A percentile compares a stretch with the other conserved stretches of the same genome.
phyloP scores from a whole-genome alignment of 2,329 filamentous ascomycete species.

The Cercospora sp. region DNA sequence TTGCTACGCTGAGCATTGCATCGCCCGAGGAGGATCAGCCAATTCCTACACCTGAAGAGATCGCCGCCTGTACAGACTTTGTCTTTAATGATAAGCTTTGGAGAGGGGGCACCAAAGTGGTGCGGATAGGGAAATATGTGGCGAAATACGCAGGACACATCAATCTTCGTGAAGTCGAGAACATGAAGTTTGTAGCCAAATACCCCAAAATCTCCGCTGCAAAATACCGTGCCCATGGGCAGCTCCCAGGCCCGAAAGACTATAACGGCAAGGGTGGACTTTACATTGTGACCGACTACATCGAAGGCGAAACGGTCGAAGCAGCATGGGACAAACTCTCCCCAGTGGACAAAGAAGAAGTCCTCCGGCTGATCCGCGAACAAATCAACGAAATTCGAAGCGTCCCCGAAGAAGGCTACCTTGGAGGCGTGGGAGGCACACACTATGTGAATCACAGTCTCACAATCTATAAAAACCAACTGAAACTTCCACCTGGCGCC shows the following conservation, averaged over 20 bases:
- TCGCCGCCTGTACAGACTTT: background rate
- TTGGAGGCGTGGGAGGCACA: background rate
- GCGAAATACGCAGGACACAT: background rate
- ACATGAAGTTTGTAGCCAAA: background rate
- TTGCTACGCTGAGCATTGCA: background rate
- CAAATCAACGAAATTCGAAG: background rate
- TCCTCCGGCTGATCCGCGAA: background rate
- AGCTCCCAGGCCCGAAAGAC: background rate
- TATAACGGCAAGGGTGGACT: background rate
- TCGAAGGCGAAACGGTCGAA: background rate
- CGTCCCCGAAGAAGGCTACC: background rate
- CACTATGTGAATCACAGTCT: background rate
- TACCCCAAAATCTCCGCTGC: background rate
- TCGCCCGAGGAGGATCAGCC: background rate
- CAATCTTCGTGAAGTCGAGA: background rate
- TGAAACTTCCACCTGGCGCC: too few relatives aligned
- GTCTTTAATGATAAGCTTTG: background rate
- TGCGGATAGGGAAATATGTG: background rate
- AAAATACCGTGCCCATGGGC: background rate
- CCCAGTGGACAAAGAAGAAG: background rate
- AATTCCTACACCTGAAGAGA: background rate
- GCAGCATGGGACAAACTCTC: background rate
- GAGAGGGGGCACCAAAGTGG: background rate
- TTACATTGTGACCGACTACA: background rate
- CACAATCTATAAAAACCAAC: too few relatives aligned